Evolutionary conservation across 202 grass and related monocot genomes (phyloP), one percentile per base, ranked within the genome.

Genomic region (Setaria viridis): DNA sequence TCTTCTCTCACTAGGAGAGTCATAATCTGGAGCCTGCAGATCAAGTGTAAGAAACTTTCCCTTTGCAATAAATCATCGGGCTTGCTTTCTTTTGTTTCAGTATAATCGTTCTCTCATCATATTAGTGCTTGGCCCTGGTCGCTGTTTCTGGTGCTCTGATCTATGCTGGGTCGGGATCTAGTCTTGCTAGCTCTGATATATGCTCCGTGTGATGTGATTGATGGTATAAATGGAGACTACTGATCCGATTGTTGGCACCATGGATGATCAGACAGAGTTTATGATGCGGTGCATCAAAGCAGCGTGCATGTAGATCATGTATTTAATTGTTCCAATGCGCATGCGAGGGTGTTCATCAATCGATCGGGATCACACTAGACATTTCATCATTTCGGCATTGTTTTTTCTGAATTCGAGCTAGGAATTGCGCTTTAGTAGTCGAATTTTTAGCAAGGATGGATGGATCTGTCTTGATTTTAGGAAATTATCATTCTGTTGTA

Each of bases 21-120:
- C 7, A 2, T 64, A 21, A 59, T 70, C 34, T 54, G 15, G 17
- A 87, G 20, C 66, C 30, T 62, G 20, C 11, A 69, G 66, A 59
- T 81, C 70, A 68, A 42, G 7, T 81, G 84, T 74, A 86, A 86
- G 54, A 80, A 70, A 74, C 41, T 59, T 68, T 62, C 25, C 54
- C 47, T 76, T 43, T 84, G 14, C 20, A 81, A 87, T 91, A 84
- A 76, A 51, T 69, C 39, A 20, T 57, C 47, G 19, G 20, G 30
- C 16, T 49, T 82, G 78, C 29, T 48, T 46, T 66, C 39, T 78
- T 41, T 66, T 70, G 21, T 12, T 75, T 39, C 13, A 80, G 60
- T 48, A 25, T 25, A 29, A 64, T 91, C 53, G 4, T 5, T 82
- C 55, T 58, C 21, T 68, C 39, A 59, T 59, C 14, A 25, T 19